A percentile compares a stretch with the other conserved stretches of the same genome.
Conservation (phyloP, 257 asterid species). For the Solanum virginianum region DNA sequence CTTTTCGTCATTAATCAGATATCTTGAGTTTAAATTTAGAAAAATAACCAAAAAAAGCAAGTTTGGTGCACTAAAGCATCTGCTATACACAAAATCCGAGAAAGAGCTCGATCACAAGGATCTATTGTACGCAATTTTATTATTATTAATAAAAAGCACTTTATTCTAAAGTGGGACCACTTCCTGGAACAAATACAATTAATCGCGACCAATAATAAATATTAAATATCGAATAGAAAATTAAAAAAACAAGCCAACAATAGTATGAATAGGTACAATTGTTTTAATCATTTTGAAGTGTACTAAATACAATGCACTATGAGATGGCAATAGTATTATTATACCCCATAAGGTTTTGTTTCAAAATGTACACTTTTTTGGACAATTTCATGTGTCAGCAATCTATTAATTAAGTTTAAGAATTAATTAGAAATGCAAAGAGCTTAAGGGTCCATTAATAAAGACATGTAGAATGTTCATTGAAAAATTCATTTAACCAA, state of each 20-base stretch:
- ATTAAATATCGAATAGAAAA: not conserved
- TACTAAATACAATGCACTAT: not conserved
- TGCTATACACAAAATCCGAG: too few species aligned
- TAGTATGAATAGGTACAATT: not conserved
- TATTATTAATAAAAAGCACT: not conserved
- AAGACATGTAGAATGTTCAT: not conserved
- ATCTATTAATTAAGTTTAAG: not conserved
- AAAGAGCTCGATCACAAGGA: accelerated
- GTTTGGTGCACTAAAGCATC: too few species aligned
- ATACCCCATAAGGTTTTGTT: not conserved
- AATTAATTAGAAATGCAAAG: not conserved
- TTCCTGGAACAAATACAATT: not conserved
- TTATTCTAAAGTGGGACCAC: not conserved
- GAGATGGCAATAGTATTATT: not conserved
- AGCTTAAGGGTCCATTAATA: not conserved
- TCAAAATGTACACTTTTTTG: not conserved
- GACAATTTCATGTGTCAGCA: not conserved
- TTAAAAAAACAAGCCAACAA: not conserved
- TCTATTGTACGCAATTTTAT: not conserved
- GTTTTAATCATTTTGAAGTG: not conserved
- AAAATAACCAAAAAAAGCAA: too few species aligned
- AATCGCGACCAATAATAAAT: not conserved
- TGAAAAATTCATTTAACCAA: not conserved
- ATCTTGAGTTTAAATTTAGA: accelerated
- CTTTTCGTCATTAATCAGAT: accelerated